Percentiles rank a stretch among this genome's conserved stretches.
Conservation (phyloP, 2,329 filamentous ascomycete genomes). For the Uncinocarpus reesii region DNA sequence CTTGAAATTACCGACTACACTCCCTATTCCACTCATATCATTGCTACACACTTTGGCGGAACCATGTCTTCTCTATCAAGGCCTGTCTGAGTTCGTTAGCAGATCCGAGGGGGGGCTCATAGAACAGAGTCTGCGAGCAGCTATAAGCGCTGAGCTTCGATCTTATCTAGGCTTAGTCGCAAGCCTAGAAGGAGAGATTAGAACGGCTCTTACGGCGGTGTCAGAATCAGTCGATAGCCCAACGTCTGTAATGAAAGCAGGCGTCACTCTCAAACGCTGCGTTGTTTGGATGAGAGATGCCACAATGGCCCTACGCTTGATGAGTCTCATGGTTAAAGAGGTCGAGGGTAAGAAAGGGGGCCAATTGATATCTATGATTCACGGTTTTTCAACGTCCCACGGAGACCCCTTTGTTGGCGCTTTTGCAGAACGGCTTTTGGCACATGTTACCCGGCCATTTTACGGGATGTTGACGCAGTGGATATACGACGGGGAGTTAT, state of each 20-base stretch:
- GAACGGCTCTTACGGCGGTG: constrained; percentile 65
- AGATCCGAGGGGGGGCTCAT: constrained; percentile 73
- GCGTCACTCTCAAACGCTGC: constrained; percentile 88
- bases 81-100: constrained; percentile 70
- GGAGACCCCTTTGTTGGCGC: constrained; percentile 89
- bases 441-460: constrained; percentile 82
- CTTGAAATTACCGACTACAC: constrained; percentile 63
- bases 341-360: constrained; percentile 73
- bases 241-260: constrained; percentile 67
- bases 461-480: constrained; percentile 92
- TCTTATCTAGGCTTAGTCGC: constrained; percentile 86
- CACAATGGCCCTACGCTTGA: constrained; percentile 84
- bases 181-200: constrained; percentile 83
- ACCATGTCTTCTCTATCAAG: constrained; percentile 81
- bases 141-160: constrained; percentile 71
- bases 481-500: constrained; percentile 97
- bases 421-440: constrained; percentile 81
- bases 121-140: constrained; percentile 80
- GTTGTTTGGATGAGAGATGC: constrained; percentile 96
- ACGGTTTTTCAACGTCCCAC: constrained; percentile 84
- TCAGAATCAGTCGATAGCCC: constrained; percentile 43
- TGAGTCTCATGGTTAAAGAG: constrained; percentile 90
- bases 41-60: constrained; percentile 84
- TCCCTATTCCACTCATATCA: constrained; percentile 76
- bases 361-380: constrained; percentile 84